Conservation (phyloP, 2,329 filamentous ascomycete genomes). For the Cladosporium sp. region DNA sequence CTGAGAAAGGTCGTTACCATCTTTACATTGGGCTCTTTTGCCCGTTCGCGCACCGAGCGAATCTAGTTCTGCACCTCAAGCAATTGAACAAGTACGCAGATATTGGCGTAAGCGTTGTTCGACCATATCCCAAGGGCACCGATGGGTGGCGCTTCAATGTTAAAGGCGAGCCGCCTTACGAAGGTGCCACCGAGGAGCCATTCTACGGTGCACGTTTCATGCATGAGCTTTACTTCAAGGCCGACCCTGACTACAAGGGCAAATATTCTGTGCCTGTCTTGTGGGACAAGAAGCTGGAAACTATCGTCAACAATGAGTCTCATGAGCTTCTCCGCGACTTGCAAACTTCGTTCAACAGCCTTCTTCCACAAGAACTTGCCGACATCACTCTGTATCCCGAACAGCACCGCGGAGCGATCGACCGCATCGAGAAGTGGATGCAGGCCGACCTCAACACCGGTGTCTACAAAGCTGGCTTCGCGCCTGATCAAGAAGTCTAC, state of each 20-base stretch:
- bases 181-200: conserved; percentile 55
- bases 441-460: conserved; percentile 54
- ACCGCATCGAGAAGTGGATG: conserved; percentile 51
- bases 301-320: conserved; percentile 60
- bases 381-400: conserved; percentile 52
- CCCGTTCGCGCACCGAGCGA: conserved; percentile 60
- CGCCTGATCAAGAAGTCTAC: conserved; percentile 52
- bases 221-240: conserved; percentile 60
- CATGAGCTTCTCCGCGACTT: conserved; percentile 56
- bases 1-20: conserved; percentile 52
- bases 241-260: conserved; percentile 57
- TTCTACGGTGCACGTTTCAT: conserved; percentile 56
- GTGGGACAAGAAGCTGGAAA: conserved; percentile 56
- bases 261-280: conserved; percentile 58
- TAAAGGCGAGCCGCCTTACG: conserved; percentile 42
- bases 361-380: conserved; percentile 41
- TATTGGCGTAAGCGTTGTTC: conserved; percentile 56
- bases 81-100: conserved; percentile 47
- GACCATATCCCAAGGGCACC: conserved; percentile 66
- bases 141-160: conserved; percentile 57
- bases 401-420: conserved; percentile 47
- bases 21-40: conserved; percentile 60
- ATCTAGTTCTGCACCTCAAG: conserved; percentile 56
- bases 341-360: conserved; percentile 51
- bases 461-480: conserved; percentile 61